phyloP scores from a whole-genome alignment of 2,329 filamentous ascomycete genomes.

The Microsporum audouinii region DNA sequence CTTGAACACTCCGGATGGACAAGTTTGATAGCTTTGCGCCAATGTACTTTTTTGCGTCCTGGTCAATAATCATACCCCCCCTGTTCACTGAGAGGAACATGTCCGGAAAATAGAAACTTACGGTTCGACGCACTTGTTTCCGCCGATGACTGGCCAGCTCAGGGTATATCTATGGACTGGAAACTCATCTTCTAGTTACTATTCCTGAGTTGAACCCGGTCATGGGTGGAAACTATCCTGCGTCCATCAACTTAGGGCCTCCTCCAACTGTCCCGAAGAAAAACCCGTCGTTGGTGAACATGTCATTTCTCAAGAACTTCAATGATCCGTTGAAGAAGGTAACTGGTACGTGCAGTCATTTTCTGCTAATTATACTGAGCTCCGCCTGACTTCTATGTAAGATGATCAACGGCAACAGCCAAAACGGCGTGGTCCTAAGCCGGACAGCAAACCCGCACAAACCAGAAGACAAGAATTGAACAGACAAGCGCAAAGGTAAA shows the following conservation, averaged over 20 bases:
- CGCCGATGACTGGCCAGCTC: neutral
- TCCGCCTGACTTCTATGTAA: neutral
- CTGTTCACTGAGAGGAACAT: neutral
- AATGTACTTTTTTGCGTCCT: neutral
- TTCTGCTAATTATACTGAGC: neutral
- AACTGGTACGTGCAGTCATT: slow-evolving; percentile 51
- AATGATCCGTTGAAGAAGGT: slow-evolving; percentile 55
- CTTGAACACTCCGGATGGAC: neutral
- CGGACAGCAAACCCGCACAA: slow-evolving; percentile 87
- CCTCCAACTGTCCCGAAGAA: neutral
- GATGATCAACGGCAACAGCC: slow-evolving; percentile 49
- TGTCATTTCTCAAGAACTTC: slow-evolving; percentile 55
- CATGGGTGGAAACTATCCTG: neutral
- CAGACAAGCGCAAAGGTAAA: slow-evolving; percentile 84
- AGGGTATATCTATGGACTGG: neutral
- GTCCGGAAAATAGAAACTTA: neutral
- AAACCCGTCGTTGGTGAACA: slow-evolving; percentile 31
- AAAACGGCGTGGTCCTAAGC: slow-evolving; percentile 88
- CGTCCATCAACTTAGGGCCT: neutral
- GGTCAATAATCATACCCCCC: neutral
- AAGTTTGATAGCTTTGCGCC: neutral
- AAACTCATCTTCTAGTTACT: neutral
- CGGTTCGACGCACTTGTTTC: neutral
- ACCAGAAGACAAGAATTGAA: slow-evolving; percentile 90
- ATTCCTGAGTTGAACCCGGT: neutral